These are phyloP conservation scores for Russula brevipes DNA, from an alignment of 768 basidiomycete species.

Conservation along the genomic window DNA sequence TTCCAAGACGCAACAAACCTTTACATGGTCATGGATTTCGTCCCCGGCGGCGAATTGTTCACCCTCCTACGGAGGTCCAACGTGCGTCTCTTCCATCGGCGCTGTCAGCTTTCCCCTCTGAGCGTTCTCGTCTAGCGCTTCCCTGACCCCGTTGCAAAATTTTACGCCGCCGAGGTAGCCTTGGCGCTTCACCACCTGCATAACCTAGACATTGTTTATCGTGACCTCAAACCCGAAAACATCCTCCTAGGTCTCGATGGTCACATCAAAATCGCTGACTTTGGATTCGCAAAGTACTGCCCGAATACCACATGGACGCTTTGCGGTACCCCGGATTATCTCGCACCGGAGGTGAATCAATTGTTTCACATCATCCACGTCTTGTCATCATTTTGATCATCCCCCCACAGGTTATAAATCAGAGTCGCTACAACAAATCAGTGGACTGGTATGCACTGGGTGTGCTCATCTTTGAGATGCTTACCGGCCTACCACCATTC, in stretches of 20 bases:
- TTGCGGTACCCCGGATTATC: slow-evolving; percentile 94
- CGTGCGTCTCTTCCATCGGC: slow-evolving; percentile 40
- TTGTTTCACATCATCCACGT: neutral
- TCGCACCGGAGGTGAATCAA: slow-evolving; percentile 78
- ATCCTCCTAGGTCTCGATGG: slow-evolving; percentile 90
- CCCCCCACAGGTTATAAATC: slow-evolving; percentile 57
- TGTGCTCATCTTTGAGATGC: slow-evolving; percentile 96
- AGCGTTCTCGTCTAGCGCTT: slow-evolving; percentile 64
- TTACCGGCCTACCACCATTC: slow-evolving; percentile 92
- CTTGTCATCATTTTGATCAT: slow-evolving; percentile 1
- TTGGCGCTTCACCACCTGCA: slow-evolving; percentile 91
- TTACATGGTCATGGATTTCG: slow-evolving; percentile 98
- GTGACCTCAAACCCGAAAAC: slow-evolving; percentile 97
- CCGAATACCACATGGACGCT: slow-evolving; percentile 89
- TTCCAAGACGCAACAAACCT: slow-evolving; percentile 91
- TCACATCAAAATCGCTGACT: slow-evolving; percentile 95
- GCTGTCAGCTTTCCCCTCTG: slow-evolving; percentile 14
- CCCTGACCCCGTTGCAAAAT: slow-evolving; percentile 95
- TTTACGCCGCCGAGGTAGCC: slow-evolving; percentile 94
- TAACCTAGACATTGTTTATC: slow-evolving; percentile 83
- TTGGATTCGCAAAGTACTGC: slow-evolving; percentile 92
- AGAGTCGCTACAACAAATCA: slow-evolving; percentile 87
- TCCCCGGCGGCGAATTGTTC: slow-evolving; percentile 95
- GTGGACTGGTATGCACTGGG: slow-evolving; percentile 99
- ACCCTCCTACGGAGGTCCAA: slow-evolving; percentile 87